Conservation (phyloP, 257 asterid species). For the Nyctanthes arbortristis region DNA sequence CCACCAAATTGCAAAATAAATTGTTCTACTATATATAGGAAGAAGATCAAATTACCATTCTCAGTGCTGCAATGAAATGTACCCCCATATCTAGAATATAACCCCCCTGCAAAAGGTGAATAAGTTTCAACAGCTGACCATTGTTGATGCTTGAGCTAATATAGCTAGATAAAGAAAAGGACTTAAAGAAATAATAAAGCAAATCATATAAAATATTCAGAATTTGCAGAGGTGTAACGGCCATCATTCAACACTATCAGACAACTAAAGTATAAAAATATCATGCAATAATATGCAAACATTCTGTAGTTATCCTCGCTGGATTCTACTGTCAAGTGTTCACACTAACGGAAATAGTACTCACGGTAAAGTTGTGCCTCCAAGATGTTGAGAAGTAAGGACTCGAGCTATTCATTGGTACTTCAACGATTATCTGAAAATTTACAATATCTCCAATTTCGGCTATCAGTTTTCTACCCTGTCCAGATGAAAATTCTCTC, state of each 20-base stretch:
- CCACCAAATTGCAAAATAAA: background rate
- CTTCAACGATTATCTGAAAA: constrained; percentile 61
- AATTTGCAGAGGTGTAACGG: background rate
- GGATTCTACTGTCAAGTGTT: background rate
- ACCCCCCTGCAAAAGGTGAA: constrained; percentile 59
- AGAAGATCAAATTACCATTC: constrained; percentile 51
- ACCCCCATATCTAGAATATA: constrained; percentile 77
- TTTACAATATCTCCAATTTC: constrained; percentile 62
- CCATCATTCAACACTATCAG: background rate
- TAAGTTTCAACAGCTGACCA: background rate
- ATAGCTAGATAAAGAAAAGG: background rate
- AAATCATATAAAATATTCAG: background rate
- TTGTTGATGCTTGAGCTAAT: background rate
- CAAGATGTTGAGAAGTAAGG: constrained; percentile 70
- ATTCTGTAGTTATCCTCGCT: background rate
- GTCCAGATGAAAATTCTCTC: constrained; percentile 11
- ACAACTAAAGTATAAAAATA: background rate
- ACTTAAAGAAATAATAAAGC: background rate
- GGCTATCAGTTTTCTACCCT: constrained; percentile 56
- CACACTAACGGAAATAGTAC: constrained; percentile 21
- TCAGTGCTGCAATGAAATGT: constrained; percentile 62
- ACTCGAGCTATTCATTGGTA: constrained; percentile 64
- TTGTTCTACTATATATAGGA: background rate
- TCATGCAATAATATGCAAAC: background rate
- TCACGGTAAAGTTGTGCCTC: constrained; percentile 65